Base-by-base conservation (phyloP, 345 rosid species). In the Bruguiera parviflora region DNA sequence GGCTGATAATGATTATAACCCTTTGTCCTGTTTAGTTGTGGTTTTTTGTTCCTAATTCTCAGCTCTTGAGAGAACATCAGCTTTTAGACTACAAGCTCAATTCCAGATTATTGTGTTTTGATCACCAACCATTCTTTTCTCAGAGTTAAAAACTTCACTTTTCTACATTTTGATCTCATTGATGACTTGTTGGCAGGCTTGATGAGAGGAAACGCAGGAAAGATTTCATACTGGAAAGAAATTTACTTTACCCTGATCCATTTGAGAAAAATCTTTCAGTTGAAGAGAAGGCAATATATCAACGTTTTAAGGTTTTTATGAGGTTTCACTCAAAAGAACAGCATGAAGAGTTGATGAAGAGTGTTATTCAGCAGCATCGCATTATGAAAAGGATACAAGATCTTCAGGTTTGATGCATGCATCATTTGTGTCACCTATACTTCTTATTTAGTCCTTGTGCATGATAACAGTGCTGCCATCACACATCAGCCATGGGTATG, bases 171-270 rank as follows among this genome's bases (percentile, higher is more conserved):
- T 24, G 9, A 68, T 65, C 57, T 51, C 43, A 27, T 5, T 33
- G 32, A 33, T 67, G 22, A 61, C 75, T 67, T 80, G 58, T 82
- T 67, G 59, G 27, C 87, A 92, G 99, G 87, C 92, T 92, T 73
- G 96, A 92, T 71, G 99, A 95, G 85, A 90, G 99, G 86, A 90
- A 92, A 77, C 90, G 90, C n/a, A 85, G 96, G 75, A 95, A 90
- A 76, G 88, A 92, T 63, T 95, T 95, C 71, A 82, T 90, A 75
- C 74, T 95, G 69, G 97, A 92, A 69, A 86, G 97, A 78, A 90
- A 92, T 78, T 75, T 95, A 75, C 81, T 95, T 75, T 81, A 84
- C 74, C 84, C 89, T 24, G 87, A 89, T 65, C 81, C 87, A 67
- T 85, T 87, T 60, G 96, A 92, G 86, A 83, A 74, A 76, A 80